Conservation (phyloP, 306 rosid species). For the Dalbergia cochinchinensis region DNA sequence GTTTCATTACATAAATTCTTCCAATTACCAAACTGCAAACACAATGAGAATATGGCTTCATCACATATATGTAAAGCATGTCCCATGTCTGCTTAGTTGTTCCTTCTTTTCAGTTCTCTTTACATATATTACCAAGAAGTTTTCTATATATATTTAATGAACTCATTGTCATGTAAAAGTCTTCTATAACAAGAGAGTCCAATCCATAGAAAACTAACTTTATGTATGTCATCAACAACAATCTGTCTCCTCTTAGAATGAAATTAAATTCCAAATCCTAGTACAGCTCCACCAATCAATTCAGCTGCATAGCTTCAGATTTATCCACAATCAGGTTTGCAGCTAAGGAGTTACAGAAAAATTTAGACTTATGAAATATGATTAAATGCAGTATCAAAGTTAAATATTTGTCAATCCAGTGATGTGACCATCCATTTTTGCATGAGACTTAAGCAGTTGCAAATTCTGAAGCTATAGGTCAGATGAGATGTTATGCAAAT, state of each 20-base stretch:
- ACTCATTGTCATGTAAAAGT: background rate
- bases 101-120: background rate
- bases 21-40: background rate
- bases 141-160: background rate
- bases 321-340: slow-evolving; percentile 14
- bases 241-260: background rate
- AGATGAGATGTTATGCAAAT: background rate
- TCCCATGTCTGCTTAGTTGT: background rate
- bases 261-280: background rate
- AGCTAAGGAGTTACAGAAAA: background rate
- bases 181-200: background rate
- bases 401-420: background rate
- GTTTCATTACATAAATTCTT: background rate
- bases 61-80: background rate
- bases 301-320: background rate
- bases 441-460: background rate
- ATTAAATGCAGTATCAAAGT: background rate
- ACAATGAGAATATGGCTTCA: background rate
- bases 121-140: background rate
- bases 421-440: background rate
- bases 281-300: background rate
- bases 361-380: background rate
- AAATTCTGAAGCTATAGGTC: background rate
- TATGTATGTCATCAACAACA: background rate
- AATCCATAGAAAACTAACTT: background rate